Conservation (phyloP, 2,329 filamentous ascomycete species). For the Aschersonia sp. region DNA sequence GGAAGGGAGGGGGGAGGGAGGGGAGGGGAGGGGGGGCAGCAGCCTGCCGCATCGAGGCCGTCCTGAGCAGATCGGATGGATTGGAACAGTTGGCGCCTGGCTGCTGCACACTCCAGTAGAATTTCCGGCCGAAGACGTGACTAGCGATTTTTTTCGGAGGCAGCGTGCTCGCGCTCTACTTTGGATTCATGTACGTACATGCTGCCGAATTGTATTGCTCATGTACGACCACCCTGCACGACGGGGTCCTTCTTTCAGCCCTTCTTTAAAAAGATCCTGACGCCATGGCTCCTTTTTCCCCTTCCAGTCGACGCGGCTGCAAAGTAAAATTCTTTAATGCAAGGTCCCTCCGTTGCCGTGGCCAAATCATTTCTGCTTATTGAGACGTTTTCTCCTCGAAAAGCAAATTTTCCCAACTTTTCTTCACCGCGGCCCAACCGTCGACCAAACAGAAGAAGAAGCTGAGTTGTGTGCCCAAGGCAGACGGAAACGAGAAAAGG, state of each 20-base stretch:
- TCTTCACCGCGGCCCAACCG: neutral
- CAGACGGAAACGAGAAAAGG: neutral
- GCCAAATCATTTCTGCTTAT: neutral
- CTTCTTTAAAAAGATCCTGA: neutral
- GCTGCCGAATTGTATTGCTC: neutral
- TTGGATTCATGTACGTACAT: too few relatives aligned
- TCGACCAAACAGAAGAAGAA: too few relatives aligned
- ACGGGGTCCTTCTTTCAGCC: neutral
- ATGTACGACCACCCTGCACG: neutral
- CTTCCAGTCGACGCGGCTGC: neutral
- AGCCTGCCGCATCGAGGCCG: too few relatives aligned
- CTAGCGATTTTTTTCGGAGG: too few relatives aligned
- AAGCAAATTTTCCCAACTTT: neutral
- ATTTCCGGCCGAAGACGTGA: too few relatives aligned
- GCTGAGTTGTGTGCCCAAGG: neutral
- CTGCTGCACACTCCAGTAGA: too few relatives aligned
- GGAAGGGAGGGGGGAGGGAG: too few relatives aligned
- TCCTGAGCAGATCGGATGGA: too few relatives aligned
- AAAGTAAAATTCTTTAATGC: neutral
- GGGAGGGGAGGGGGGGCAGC: too few relatives aligned
- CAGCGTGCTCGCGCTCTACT: too few relatives aligned
- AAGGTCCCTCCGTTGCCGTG: neutral
- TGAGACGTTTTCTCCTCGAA: neutral
- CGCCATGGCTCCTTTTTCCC: neutral
- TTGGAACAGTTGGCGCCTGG: too few relatives aligned